Evolutionary conservation across 2,329 filamentous ascomycete genomes (phyloP).

Genomic region (Parastagonospora avenae): DNA sequence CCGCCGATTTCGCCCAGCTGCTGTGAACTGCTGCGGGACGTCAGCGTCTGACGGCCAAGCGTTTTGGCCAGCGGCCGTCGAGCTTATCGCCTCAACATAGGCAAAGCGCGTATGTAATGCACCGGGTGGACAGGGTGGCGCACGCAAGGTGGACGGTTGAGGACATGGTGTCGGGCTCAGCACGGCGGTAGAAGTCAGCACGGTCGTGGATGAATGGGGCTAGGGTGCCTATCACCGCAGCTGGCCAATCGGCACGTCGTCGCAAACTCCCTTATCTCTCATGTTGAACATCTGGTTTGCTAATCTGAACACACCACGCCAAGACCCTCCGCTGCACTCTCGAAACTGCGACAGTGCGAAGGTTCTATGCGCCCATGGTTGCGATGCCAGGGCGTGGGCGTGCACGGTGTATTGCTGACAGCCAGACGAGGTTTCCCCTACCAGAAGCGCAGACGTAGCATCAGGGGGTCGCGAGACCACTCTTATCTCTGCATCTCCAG

Average conservation of each 20-base stretch:
- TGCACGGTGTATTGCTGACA: slow-evolving; percentile 5
- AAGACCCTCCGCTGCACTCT: slow-evolving; percentile 28
- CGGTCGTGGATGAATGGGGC: not conserved
- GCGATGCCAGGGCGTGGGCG: slow-evolving; percentile 10
- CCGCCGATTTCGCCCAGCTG: slow-evolving; percentile 2
- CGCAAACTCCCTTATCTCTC: no score
- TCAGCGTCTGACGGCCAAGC: slow-evolving; percentile 1
- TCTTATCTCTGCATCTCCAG: slow-evolving; percentile 18
- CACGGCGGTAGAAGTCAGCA: not conserved
- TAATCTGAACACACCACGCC: slow-evolving; percentile 25
- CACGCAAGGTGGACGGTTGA: not conserved
- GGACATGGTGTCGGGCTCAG: slow-evolving; percentile 1
- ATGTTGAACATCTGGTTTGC: no score
- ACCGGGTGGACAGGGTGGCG: slow-evolving; percentile 2
- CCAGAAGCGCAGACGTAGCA: slow-evolving; percentile 15
- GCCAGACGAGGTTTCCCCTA: slow-evolving; percentile 15
- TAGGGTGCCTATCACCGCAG: not conserved
- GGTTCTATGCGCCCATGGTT: slow-evolving; percentile 8
- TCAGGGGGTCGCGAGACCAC: not conserved
- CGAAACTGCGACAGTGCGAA: slow-evolving; percentile 22
- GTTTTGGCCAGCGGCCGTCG: not conserved
- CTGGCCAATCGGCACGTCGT: slow-evolving; percentile 14
- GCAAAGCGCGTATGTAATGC: slow-evolving; percentile 3
- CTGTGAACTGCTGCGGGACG: not conserved
- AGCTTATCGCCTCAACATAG: slow-evolving; percentile 5